Evolutionary conservation across 164 flowering plant species (phyloP), one percentile per base, ranked within the genome.

Genomic region (Sedum album): DNA sequence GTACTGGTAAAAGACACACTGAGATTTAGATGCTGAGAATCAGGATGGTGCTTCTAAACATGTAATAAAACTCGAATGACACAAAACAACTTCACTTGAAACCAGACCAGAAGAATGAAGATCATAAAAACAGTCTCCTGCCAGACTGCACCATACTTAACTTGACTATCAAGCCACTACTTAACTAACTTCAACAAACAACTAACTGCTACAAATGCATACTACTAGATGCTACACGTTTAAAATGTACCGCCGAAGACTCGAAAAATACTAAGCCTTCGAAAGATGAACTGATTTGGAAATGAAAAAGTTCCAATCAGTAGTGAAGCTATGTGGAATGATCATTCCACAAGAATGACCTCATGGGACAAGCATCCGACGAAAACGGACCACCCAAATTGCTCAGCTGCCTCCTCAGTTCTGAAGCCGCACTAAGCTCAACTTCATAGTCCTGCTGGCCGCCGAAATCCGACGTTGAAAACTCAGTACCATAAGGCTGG

Each of bases 291-390:
- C 17, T 44, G 49, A 44, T 3, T 44, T 44, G 49, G 49, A n/a
- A n/a, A n/a, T n/a, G n/a, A n/a, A n/a, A n/a, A n/a, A n/a, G n/a
- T n/a, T n/a, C n/a, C n/a, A n/a, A 44, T 15, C 17, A 20, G 17
- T 11, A 44, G 21, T 1, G 53, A 18, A 48, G n/a, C 53, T 48
- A 48, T 5, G 0, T 48, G 53, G 53, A 48, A 48, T 48, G 53
- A 4, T n/a, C 75, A 38, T 72, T 78, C 73, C 79, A 74, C 31
- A 77, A 78, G 77, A 79, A 83, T 14, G 80, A 75, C 57, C 66
- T 78, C 79, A 72, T 72, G n/a, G n/a, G n/a, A n/a, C n/a, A n/a
- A 35, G 80, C 74, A 70, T n/a, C n/a, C 6, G 82, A 72, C 5
- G 86, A 73, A 23, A 84, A 77, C 9, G 78, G 73, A 48, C 21